phyloP scores from a whole-genome alignment of 441 rosid species.

The Viola pubescens region DNA sequence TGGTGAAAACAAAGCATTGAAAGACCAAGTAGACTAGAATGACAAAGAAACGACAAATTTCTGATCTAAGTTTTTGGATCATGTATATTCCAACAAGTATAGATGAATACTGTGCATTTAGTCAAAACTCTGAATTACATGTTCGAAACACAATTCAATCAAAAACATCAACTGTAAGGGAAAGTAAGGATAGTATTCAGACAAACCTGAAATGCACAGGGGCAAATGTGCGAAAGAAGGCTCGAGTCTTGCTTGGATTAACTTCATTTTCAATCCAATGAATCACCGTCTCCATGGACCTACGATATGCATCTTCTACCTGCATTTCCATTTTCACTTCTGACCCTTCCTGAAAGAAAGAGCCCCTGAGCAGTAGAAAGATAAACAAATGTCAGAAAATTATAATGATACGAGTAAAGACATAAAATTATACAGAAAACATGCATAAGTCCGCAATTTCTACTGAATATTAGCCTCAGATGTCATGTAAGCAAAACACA shows the following conservation, averaged over 20 bases:
- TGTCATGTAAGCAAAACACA: not conserved
- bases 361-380: slow-evolving; percentile 40
- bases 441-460: not conserved
- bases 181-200: not conserved
- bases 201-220: slow-evolving; percentile 95
- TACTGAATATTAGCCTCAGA: not conserved
- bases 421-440: not conserved
- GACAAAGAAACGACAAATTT: not conserved
- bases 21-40: not conserved
- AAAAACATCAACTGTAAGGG: not conserved
- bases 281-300: slow-evolving; percentile 57
- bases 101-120: not conserved
- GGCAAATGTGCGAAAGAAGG: slow-evolving; percentile 82
- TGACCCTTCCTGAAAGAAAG: slow-evolving; percentile 71
- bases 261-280: slow-evolving; percentile 63
- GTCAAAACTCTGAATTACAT: not conserved
- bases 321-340: slow-evolving; percentile 52
- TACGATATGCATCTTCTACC: slow-evolving; percentile 52
- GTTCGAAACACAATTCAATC: not conserved
- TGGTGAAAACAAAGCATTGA: not conserved
- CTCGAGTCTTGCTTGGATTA: slow-evolving; percentile 56
- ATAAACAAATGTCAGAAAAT: not conserved
- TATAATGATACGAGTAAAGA: not conserved
- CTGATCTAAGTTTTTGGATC: not conserved
- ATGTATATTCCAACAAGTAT: not conserved